Conservation (phyloP, 2,329 filamentous ascomycete species). For the Venturia effusa region DNA sequence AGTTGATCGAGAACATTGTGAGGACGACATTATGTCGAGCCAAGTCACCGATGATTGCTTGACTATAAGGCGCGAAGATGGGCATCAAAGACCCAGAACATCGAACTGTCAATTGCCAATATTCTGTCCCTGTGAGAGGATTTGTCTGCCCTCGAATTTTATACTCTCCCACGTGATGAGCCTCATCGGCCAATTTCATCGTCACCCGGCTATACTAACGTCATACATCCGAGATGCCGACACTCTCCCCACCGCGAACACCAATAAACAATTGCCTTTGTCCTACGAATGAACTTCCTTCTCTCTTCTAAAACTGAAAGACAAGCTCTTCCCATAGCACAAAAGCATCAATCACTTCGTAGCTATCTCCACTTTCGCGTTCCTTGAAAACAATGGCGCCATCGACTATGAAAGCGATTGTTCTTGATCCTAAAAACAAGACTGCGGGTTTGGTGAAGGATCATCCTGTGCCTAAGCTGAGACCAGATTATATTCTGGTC, state of each 20-base stretch:
- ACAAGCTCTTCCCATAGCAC: neutral
- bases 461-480: conserved; percentile 29
- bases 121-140: neutral
- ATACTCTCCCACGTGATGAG: neutral
- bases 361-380: neutral
- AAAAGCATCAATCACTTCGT: neutral
- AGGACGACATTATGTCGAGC: neutral
- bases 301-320: neutral
- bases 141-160: neutral
- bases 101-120: neutral
- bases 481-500: conserved; percentile 42
- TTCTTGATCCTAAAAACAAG: neutral
- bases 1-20: neutral
- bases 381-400: neutral
- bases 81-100: neutral
- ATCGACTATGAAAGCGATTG: conserved; percentile 8
- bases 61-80: neutral
- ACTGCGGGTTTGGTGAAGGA: neutral
- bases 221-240: neutral
- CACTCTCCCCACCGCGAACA: neutral
- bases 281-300: neutral
- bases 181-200: neutral
- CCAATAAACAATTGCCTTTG: neutral
- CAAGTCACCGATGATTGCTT: neutral
- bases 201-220: neutral